Evolutionary conservation across 1,139 yeast species (phyloP), one percentile per base, ranked within the genome.

Genomic region (Taphrina sp.): DNA sequence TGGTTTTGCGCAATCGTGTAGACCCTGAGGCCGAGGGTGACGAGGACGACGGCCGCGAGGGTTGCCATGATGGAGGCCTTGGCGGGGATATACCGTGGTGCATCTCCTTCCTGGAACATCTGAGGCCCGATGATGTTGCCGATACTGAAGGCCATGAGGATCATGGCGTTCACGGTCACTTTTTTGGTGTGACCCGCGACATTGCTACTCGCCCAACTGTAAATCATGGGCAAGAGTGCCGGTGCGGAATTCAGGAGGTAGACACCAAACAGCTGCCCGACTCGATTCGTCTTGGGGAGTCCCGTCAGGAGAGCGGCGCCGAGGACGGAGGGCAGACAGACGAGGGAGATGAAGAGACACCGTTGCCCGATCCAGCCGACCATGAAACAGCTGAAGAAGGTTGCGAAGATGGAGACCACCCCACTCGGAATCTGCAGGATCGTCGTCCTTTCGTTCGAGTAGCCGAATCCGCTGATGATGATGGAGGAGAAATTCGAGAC

Each of bases 91-190:
- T 78, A 79, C 14, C 61, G 59, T 16, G 83, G 83, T 1, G 80
- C 78, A 64, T 79, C 79, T 5, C 61, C 60, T 1, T 71, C 66
- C 53, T 73, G 67, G 66, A 77, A 79, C 19, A 80, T 76, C 59
- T 77, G 81, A 1, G 82, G 79, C 4, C 83, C 83, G 44, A 73
- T 70, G 56, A 79, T 69, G 63, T 79, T 79, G 38, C 83, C 83
- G 35, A 76, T 76, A 63, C 81, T 77, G 64, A 76, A 78, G 1
- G 77, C 80, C 56, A 80, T 66, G 58, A 79, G 73, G 57, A 78
- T 62, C 68, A 75, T 45, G 2, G 71, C 69, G 57, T 64, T 67
- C 51, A 73, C 73, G 38, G 78, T 74, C 47, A 69, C 70, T 64
- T 75, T 77, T 65, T 79, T 80, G 31, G 83, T 78, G 59, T 78